A percentile compares a stretch with the other conserved stretches of the same genome.
Evolutionary conservation across 148 eudicot genomes (phyloP).

Genomic region (Cornus suecica): DNA sequence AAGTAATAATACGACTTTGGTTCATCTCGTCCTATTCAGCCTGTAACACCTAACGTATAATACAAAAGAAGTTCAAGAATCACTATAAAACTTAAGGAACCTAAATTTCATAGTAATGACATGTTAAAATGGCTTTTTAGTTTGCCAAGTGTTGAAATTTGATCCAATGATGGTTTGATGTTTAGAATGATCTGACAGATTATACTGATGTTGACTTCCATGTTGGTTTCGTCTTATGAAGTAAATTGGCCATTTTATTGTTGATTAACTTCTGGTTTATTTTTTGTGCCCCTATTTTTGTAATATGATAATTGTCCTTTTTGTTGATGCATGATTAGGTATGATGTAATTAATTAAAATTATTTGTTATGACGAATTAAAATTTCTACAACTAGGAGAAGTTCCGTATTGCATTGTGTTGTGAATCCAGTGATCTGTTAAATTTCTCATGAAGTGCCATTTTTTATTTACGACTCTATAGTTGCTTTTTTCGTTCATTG

Average conservation of each 20-base stretch:
- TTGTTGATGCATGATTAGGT: background rate
- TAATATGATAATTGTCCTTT: background rate
- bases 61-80: background rate
- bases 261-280: background rate
- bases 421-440: background rate
- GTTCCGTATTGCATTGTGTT: background rate
- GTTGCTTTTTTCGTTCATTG: conserved; percentile 2
- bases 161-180: background rate
- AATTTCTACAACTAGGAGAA: background rate
- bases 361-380: too few relatives aligned
- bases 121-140: too few relatives aligned
- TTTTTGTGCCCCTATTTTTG: background rate
- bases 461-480: background rate
- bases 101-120: background rate
- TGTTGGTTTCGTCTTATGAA: background rate
- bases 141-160: background rate
- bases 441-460: background rate
- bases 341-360: too few relatives aligned
- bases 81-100: background rate
- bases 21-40: background rate
- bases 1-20: background rate
- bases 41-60: background rate
- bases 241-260: background rate
- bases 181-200: background rate
- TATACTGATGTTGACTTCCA: background rate